Conservation (phyloP, 352 stramenopile genomes). For the Phytophthora pistaciae region DNA sequence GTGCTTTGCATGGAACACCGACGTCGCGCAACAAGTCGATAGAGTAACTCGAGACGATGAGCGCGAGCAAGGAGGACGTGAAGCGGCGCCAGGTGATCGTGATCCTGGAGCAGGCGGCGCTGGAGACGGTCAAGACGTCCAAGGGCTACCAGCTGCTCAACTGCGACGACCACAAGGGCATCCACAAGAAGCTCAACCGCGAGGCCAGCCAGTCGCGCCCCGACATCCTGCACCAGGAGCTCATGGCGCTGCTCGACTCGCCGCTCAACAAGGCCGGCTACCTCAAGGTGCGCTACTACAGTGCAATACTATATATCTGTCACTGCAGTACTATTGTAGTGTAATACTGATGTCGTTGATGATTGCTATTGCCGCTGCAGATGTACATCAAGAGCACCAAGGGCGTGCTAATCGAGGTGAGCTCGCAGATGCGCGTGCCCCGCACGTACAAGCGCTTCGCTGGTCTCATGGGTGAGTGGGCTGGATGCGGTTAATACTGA, state of each 20-base stretch:
- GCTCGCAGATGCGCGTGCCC: slow-evolving; percentile 98
- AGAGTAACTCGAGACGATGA: slow-evolving; percentile 25
- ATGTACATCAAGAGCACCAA: slow-evolving; percentile 97
- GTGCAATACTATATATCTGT: not conserved
- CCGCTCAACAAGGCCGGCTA: slow-evolving; percentile 99
- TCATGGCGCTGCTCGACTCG: slow-evolving; percentile 98
- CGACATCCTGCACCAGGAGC: slow-evolving; percentile 99
- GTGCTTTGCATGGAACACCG: slow-evolving; percentile 18
- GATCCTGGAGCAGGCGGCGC: slow-evolving; percentile 97
- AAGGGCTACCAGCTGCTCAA: slow-evolving; percentile 99
- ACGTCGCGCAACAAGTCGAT: not conserved
- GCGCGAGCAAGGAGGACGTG: slow-evolving; percentile 69
- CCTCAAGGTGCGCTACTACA: slow-evolving; percentile 84
- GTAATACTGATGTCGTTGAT: not conserved
- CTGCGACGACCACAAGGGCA: slow-evolving; percentile 98
- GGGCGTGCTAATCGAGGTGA: slow-evolving; percentile 99
- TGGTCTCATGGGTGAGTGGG: slow-evolving; percentile 93
- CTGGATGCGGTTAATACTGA: slow-evolving; percentile 3
- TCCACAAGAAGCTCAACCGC: slow-evolving; percentile 96
- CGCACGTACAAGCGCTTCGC: slow-evolving; percentile 99
- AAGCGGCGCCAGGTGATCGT: slow-evolving; percentile 95
- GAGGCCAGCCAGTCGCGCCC: slow-evolving; percentile 97
- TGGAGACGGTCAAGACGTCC: slow-evolving; percentile 99
- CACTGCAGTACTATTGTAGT: not conserved
- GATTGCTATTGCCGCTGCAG: slow-evolving; percentile 14